These are phyloP conservation scores for Apiospora sp. DNA, from an alignment of 2,329 filamentous ascomycete species.

Conservation along the genomic window DNA sequence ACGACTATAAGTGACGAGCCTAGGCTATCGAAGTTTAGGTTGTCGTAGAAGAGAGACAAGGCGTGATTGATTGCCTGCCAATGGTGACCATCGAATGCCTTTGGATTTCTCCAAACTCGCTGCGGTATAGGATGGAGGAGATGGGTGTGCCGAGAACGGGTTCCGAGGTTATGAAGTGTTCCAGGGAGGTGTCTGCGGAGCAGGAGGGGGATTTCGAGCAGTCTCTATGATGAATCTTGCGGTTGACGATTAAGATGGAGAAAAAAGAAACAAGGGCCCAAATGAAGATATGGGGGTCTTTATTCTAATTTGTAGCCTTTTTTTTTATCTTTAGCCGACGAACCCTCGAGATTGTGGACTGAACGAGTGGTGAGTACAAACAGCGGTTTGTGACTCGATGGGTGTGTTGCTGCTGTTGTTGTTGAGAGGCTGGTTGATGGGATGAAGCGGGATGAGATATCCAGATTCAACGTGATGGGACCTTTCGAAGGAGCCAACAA, in stretches of 20 bases:
- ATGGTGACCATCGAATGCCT: not conserved
- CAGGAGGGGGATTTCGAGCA: not conserved
- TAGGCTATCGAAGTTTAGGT: not conserved
- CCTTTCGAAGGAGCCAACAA: slow-evolving; percentile 5
- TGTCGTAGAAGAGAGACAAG: not conserved
- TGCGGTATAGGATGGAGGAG: not conserved
- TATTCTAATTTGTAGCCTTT: slow-evolving; percentile 11
- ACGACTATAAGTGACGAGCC: not conserved
- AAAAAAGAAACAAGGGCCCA: slow-evolving; percentile 21
- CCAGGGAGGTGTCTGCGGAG: not conserved
- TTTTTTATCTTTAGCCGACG: not conserved
- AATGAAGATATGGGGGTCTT: slow-evolving; percentile 10
- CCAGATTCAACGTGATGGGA: slow-evolving; percentile 9
- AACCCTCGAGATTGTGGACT: slow-evolving; percentile 14
- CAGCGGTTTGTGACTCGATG: slow-evolving; percentile 16
- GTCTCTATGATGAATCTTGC: slow-evolving; percentile 18
- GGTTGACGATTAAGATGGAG: slow-evolving; percentile 20
- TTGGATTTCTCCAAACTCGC: not conserved
- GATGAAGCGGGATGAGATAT: slow-evolving; percentile 14
- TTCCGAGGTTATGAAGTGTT: not conserved
- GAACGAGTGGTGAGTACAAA: slow-evolving; percentile 21
- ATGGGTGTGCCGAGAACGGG: not conserved
- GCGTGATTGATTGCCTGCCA: not conserved
- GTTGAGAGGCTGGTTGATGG: slow-evolving; percentile 7
- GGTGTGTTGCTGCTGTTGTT: not conserved